phyloP scores from a whole-genome alignment of 2,329 filamentous ascomycete species.

The Nigrograna mackinnonii region DNA sequence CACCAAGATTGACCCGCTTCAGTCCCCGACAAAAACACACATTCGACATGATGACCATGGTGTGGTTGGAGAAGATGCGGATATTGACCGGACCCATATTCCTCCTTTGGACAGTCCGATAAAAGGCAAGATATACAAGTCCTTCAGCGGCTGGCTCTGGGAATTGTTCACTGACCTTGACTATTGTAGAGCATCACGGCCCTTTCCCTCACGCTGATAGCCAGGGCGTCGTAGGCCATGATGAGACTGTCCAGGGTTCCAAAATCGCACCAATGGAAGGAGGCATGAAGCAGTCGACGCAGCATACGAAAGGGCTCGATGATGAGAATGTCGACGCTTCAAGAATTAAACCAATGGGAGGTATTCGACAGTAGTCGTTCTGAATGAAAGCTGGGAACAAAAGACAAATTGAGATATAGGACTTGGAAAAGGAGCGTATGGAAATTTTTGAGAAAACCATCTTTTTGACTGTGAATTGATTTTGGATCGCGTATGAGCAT shows the following conservation, averaged over 20 bases:
- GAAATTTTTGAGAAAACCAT: too few relatives aligned
- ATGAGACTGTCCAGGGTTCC: too few relatives aligned
- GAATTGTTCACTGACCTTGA: neutral
- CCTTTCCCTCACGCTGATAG: neutral
- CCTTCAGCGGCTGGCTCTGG: neutral
- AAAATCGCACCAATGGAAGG: too few relatives aligned
- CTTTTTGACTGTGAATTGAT: too few relatives aligned
- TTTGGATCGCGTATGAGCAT: too few relatives aligned
- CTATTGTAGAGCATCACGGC: neutral
- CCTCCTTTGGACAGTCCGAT: conserved; percentile 9
- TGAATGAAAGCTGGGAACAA: too few relatives aligned
- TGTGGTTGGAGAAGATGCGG: conserved; percentile 10
- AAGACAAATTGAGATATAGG: too few relatives aligned
- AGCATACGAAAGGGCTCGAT: neutral
- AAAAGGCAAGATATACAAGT: conserved; percentile 5
- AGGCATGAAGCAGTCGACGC: neutral
- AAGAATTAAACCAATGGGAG: neutral
- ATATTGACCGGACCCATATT: conserved; percentile 13
- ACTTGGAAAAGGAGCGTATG: too few relatives aligned
- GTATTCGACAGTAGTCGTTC: too few relatives aligned
- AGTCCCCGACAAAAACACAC: conserved; percentile 10
- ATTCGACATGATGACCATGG: conserved; percentile 7
- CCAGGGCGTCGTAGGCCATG: too few relatives aligned
- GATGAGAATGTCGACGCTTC: neutral
- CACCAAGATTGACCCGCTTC: conserved; percentile 15